Evolutionary conservation across 2,329 filamentous ascomycete genomes (phyloP).

Genomic region (Penicillium sclerotigenum): DNA sequence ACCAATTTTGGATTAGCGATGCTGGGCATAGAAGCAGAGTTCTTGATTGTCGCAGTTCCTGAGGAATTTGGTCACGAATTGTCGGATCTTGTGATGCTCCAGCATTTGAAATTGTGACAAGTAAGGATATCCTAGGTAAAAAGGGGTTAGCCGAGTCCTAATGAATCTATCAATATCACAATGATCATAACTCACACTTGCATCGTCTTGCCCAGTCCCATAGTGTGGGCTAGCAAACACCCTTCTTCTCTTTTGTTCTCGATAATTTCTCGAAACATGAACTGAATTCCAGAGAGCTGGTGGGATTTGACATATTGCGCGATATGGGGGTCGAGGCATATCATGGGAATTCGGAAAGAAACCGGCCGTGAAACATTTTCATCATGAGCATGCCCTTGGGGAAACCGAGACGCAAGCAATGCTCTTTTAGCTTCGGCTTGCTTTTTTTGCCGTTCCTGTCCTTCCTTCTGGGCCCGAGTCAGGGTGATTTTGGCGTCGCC

Average conservation of each 20-base stretch:
- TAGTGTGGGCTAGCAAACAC: slow-evolving; percentile 80
- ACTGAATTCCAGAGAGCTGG: slow-evolving; percentile 76
- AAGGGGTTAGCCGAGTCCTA: background rate
- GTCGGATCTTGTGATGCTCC: slow-evolving; percentile 56
- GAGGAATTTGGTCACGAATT: slow-evolving; percentile 65
- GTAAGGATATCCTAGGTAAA: slow-evolving; percentile 62
- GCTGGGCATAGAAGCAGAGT: slow-evolving; percentile 75
- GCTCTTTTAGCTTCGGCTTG: slow-evolving; percentile 33
- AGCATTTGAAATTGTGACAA: slow-evolving; percentile 69
- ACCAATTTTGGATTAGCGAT: slow-evolving; percentile 75
- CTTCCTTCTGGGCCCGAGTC: slow-evolving; percentile 47
- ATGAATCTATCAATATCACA: too few species aligned
- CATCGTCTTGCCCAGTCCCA: slow-evolving; percentile 92
- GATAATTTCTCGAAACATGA: slow-evolving; percentile 84
- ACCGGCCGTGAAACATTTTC: slow-evolving; percentile 37
- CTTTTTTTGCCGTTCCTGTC: slow-evolving; percentile 52
- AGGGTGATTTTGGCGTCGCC: background rate
- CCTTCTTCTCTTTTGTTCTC: slow-evolving; percentile 63
- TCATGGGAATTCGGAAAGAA: slow-evolving; percentile 42
- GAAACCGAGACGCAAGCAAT: too few species aligned
- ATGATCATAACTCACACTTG: slow-evolving; percentile 58
- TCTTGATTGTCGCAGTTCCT: slow-evolving; percentile 58
- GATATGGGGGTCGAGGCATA: slow-evolving; percentile 61
- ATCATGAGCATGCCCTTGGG: too few species aligned
- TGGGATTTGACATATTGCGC: slow-evolving; percentile 66